Evolutionary conservation across 1,139 yeast genomes (phyloP).

Genomic region (Meyerozyma smithsonii): DNA sequence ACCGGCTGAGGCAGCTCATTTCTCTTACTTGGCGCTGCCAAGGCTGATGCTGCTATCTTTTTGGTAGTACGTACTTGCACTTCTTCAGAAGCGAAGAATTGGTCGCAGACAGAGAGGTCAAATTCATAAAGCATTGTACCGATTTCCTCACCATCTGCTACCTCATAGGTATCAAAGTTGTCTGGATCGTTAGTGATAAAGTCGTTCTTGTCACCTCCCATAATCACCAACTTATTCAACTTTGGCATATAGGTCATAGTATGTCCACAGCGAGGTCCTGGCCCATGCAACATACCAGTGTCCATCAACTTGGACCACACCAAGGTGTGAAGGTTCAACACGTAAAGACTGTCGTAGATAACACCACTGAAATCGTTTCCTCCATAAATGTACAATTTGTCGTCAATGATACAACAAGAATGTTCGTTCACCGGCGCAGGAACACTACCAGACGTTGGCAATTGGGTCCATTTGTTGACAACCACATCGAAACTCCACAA

Average conservation of each 20-base stretch:
- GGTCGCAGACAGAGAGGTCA: constrained; percentile 41
- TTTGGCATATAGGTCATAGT: constrained; percentile 69
- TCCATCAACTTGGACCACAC: constrained; percentile 68
- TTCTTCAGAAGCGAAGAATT: constrained; percentile 17
- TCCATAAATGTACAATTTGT: constrained; percentile 80
- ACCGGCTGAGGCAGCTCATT: constrained; percentile 14
- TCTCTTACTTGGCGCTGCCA: constrained; percentile 12
- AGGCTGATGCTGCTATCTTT: constrained; percentile 13
- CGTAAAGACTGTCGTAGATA: constrained; percentile 62
- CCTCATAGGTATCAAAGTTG: constrained; percentile 45
- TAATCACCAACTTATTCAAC: constrained; percentile 66
- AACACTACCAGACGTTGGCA: constrained; percentile 47
- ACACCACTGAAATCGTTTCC: constrained; percentile 81
- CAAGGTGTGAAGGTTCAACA: constrained; percentile 69
- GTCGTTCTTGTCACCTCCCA: constrained; percentile 89
- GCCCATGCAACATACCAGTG: constrained; percentile 39
- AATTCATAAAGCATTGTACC: constrained; percentile 64
- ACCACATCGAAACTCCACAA: constrained; percentile 79
- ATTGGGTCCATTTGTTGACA: constrained; percentile 60
- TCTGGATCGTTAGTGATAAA: constrained; percentile 35
- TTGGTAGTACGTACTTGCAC: constrained; percentile 7
- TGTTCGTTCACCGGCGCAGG: constrained; percentile 94
- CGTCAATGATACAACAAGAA: constrained; percentile 75
- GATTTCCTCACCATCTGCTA: constrained; percentile 42
- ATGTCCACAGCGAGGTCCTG: constrained; percentile 94